phyloP scores from a whole-genome alignment of 306 rosid species.

The Cicer bijugum region DNA sequence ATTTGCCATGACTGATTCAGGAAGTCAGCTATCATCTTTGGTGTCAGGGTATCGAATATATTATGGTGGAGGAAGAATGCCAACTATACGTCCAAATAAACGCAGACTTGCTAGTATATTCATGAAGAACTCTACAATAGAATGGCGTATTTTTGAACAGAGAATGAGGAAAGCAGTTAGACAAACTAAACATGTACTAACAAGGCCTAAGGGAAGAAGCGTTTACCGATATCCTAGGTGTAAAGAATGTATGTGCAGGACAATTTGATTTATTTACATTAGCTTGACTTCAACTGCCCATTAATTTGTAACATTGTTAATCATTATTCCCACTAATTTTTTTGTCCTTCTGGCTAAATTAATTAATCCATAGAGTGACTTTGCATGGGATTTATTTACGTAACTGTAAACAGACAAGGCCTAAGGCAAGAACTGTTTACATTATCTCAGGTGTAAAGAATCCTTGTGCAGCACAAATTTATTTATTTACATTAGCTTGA shows the following conservation, averaged over 20 bases:
- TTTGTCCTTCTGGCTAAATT: slow-evolving; percentile 1
- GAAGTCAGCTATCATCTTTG: slow-evolving; percentile 93
- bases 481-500: slow-evolving; percentile 30
- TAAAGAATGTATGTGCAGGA: slow-evolving; percentile 89
- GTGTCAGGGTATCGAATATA: slow-evolving; percentile 88
- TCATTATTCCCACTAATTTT: slow-evolving; percentile 38
- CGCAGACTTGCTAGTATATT: slow-evolving; percentile 88
- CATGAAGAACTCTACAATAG: slow-evolving; percentile 73
- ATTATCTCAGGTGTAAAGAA: slow-evolving; percentile 78
- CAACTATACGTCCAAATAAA: slow-evolving; percentile 95
- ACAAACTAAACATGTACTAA: slow-evolving; percentile 89
- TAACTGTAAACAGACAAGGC: slow-evolving; percentile 56
- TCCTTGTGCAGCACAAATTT: slow-evolving; percentile 77
- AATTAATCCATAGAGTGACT: slow-evolving; percentile 17
- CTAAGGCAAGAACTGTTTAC: slow-evolving; percentile 78
- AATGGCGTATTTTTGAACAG: slow-evolving; percentile 94
- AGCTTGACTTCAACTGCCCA: slow-evolving; percentile 30
- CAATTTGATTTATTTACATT: slow-evolving; percentile 45
- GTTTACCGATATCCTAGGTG: slow-evolving; percentile 91
- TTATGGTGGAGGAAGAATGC: slow-evolving; percentile 88
- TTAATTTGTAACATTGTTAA: slow-evolving; percentile 44
- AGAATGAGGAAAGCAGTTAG: slow-evolving; percentile 93
- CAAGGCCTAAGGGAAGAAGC: slow-evolving; percentile 95
- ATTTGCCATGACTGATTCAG: slow-evolving; percentile 98
- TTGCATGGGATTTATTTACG: slow-evolving; percentile 12